Percentiles rank a stretch among this genome's conserved stretches.
These are phyloP conservation scores for Apiospora phragmitis DNA, from an alignment of 2,329 filamentous ascomycete species.

Conservation along the genomic window DNA sequence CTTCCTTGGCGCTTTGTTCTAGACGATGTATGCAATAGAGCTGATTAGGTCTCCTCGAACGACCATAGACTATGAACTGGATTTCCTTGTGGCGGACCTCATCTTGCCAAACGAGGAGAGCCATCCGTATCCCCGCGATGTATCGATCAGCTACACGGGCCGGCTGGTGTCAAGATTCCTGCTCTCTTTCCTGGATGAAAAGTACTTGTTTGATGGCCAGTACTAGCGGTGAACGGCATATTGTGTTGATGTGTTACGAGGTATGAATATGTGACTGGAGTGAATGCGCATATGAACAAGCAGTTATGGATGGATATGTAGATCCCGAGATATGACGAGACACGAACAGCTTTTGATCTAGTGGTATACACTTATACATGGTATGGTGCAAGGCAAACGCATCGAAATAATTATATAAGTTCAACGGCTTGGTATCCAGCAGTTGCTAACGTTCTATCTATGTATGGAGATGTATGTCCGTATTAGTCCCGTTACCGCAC, in stretches of 20 bases:
- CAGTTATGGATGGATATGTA: neutral
- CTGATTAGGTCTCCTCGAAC: neutral
- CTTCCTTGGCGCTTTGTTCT: conserved; percentile 3
- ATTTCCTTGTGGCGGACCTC: conserved; percentile 47
- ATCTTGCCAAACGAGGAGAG: conserved; percentile 46
- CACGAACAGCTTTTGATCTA: neutral
- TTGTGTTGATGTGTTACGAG: neutral
- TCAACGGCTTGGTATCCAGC: too few relatives aligned
- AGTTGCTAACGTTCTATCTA: neutral
- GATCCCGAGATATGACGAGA: neutral
- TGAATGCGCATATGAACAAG: neutral
- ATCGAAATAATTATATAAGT: neutral
- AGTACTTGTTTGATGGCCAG: conserved; percentile 44
- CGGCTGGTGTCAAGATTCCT: conserved; percentile 55
- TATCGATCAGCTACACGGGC: conserved; percentile 52
- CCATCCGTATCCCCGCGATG: conserved; percentile 48
- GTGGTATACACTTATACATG: neutral
- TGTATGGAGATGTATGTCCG: conserved; percentile 53
- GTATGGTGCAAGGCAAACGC: neutral
- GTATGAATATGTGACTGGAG: neutral
- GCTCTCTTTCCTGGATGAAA: conserved; percentile 54
- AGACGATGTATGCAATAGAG: neutral
- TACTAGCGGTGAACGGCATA: conserved; percentile 19
- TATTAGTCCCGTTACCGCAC: conserved; percentile 65
- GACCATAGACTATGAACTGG: conserved; percentile 38